Evolutionary conservation across 1,284 basidiomycete genomes (phyloP).

Genomic region (Cutaneotrichosporon cyanovorans): DNA sequence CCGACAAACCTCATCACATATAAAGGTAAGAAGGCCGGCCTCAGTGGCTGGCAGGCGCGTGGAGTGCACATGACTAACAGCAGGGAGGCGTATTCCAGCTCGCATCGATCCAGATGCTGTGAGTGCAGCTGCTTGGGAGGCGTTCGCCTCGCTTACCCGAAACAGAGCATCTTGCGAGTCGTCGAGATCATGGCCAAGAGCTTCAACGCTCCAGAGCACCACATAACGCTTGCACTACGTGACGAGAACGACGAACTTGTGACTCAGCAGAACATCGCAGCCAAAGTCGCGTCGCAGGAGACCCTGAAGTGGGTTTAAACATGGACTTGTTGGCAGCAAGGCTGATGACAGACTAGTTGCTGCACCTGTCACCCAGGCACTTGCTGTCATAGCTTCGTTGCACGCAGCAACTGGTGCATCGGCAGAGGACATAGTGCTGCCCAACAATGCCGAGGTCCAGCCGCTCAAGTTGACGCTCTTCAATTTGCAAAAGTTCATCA

Average conservation of each 20-base stretch:
- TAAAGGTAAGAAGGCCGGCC: constrained; percentile 22
- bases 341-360: constrained; percentile 35
- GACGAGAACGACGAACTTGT: constrained; percentile 82
- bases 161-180: constrained; percentile 35
- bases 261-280: constrained; percentile 76
- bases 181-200: constrained; percentile 43
- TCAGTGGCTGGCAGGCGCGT: not conserved
- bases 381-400: constrained; percentile 33
- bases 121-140: constrained; percentile 8
- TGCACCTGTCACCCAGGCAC: constrained; percentile 36
- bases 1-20: constrained; percentile 41
- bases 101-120: constrained; percentile 43
- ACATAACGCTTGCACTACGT: constrained; percentile 71
- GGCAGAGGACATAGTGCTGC: constrained; percentile 7
- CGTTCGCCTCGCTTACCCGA: not conserved
- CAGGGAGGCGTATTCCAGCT: constrained; percentile 39
- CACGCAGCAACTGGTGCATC: constrained; percentile 14
- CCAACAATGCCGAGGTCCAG: constrained; percentile 26
- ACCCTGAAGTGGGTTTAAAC: constrained; percentile 62
- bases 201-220: constrained; percentile 74
- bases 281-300: constrained; percentile 69
- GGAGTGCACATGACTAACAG: no score
- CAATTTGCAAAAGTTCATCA: constrained; percentile 75
- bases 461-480: constrained; percentile 48
- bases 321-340: not conserved